phyloP scores from a whole-genome alignment of 1,284 basidiomycete species.

The Leccinum cinnamomeum region DNA sequence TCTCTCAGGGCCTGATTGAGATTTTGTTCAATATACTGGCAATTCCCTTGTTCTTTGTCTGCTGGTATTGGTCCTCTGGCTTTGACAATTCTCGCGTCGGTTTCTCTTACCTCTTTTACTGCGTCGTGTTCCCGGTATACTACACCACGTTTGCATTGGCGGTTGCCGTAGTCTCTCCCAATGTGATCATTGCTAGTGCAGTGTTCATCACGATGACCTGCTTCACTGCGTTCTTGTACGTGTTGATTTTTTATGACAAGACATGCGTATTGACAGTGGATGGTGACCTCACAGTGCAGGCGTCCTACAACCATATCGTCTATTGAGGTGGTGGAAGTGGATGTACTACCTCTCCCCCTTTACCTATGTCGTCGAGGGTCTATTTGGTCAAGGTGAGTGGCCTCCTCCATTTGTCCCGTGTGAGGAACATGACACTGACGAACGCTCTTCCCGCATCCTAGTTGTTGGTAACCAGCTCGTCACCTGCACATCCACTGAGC shows the following conservation, averaged over 20 bases:
- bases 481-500: constrained; percentile 56
- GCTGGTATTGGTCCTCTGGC: constrained; percentile 69
- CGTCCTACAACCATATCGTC: constrained; percentile 57
- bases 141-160: constrained; percentile 56
- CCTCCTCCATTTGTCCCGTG: too few species aligned
- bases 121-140: constrained; percentile 49
- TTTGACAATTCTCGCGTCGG: constrained; percentile 46
- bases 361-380: constrained; percentile 13
- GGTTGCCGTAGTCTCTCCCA: constrained; percentile 62
- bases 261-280: too few species aligned
- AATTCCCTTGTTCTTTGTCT: constrained; percentile 55
- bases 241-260: too few species aligned
- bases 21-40: constrained; percentile 64
- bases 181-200: constrained; percentile 58
- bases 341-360: constrained; percentile 51
- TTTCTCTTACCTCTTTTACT: constrained; percentile 51
- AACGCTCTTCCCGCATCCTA: constrained; percentile 3
- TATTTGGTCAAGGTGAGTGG: constrained; percentile 6
- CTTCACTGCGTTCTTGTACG: constrained; percentile 39
- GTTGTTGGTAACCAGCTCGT: constrained; percentile 53
- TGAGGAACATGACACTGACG: neutral
- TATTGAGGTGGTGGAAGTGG: constrained; percentile 79
- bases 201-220: constrained; percentile 63
- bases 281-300: constrained; percentile 55
- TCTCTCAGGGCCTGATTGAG: constrained; percentile 60